phyloP scores from a whole-genome alignment of 805 yeast genomes.

The Wickerhamiella allomyrinae region DNA sequence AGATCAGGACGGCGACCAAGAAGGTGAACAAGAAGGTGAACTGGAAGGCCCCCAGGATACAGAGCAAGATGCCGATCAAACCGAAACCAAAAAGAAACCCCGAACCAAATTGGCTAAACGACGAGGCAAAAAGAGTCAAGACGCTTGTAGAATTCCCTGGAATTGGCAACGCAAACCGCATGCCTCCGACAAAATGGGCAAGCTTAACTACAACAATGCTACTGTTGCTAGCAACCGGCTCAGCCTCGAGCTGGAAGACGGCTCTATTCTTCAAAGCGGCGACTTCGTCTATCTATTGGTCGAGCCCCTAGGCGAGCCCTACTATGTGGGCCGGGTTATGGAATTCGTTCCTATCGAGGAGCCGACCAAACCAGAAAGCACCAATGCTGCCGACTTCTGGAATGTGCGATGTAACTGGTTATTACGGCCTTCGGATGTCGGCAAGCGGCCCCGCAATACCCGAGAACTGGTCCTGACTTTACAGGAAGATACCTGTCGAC shows the following conservation, averaged over 20 bases:
- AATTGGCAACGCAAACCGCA: slow-evolving; percentile 23
- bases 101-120: neutral
- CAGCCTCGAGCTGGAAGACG: slow-evolving; percentile 19
- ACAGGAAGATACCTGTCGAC: slow-evolving; percentile 74
- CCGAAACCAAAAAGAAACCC: neutral
- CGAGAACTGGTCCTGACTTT: slow-evolving; percentile 69
- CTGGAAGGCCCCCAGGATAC: no score
- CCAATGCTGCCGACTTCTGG: slow-evolving; percentile 38
- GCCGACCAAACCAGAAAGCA: slow-evolving; percentile 12
- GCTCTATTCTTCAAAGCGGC: slow-evolving; percentile 18
- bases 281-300: slow-evolving; percentile 73
- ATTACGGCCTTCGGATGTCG: slow-evolving; percentile 75
- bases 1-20: no score
- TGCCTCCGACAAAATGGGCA: slow-evolving; percentile 17
- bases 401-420: slow-evolving; percentile 75
- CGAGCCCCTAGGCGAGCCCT: slow-evolving; percentile 92
- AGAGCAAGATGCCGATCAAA: neutral
- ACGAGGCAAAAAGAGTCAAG: no score
- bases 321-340: slow-evolving; percentile 70
- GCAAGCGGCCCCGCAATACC: slow-evolving; percentile 51
- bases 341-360: slow-evolving; percentile 36
- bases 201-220: slow-evolving; percentile 28
- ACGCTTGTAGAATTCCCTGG: slow-evolving; percentile 10
- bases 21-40: no score
- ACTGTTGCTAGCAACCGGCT: slow-evolving; percentile 21